Percentiles rank a stretch among this genome's conserved stretches.
phyloP scores from a whole-genome alignment of 2,329 filamentous ascomycete species.

The Xylariaceae sp. region DNA sequence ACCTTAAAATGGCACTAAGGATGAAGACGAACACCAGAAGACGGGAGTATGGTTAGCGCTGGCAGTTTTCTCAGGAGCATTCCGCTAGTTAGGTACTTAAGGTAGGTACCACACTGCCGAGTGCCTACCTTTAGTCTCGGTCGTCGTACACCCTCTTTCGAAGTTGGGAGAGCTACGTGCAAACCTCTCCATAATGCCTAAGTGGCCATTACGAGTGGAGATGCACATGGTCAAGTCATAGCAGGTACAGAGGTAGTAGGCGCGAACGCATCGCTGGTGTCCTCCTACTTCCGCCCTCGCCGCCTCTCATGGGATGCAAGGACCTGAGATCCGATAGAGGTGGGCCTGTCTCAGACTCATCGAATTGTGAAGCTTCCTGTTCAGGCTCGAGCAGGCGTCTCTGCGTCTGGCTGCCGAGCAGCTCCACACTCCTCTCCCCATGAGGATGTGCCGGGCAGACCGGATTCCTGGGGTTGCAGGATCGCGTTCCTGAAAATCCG shows the following conservation, averaged over 20 bases:
- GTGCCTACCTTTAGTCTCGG: too few relatives aligned
- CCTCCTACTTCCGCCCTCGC: neutral
- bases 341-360: constrained; percentile 13
- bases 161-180: too few relatives aligned
- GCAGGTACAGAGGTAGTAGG: neutral
- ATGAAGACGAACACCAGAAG: too few relatives aligned
- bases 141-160: too few relatives aligned
- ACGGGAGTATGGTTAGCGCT: too few relatives aligned
- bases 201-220: too few relatives aligned
- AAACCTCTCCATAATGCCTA: too few relatives aligned
- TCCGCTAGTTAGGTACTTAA: too few relatives aligned
- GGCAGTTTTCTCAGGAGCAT: too few relatives aligned
- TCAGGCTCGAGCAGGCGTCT: constrained; percentile 2
- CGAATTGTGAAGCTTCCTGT: neutral
- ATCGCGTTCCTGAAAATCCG: constrained; percentile 10
- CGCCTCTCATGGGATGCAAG: constrained; percentile 11
- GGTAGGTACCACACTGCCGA: too few relatives aligned
- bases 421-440: constrained; percentile 3
- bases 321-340: constrained; percentile 25
- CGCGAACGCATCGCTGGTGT: constrained; percentile 6
- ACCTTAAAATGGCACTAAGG: too few relatives aligned
- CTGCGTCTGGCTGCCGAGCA: neutral
- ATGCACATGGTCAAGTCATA: too few relatives aligned
- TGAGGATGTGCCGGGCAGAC: constrained; percentile 10
- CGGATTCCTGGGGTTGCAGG: constrained; percentile 22